A percentile compares a stretch with the other conserved stretches of the same genome.
These are phyloP conservation scores for Physcomitrellopsis africana DNA, from an alignment of 225 moss, liverwort and hornwort genomes.

Conservation along the genomic window DNA sequence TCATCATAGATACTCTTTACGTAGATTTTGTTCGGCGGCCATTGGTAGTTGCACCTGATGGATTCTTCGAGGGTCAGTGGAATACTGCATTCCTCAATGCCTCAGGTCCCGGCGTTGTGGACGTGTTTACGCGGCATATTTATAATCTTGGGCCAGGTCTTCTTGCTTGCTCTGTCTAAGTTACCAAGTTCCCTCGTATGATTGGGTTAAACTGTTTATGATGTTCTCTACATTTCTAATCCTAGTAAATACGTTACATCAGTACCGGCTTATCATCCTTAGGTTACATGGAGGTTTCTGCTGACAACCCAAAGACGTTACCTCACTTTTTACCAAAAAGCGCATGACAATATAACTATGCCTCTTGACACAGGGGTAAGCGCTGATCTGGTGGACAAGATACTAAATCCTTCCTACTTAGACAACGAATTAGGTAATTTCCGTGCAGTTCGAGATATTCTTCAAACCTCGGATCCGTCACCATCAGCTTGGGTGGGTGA, in stretches of 20 bases:
- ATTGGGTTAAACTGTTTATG: conserved; percentile 2
- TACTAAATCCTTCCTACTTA: conserved; percentile 37
- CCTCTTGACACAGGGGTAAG: conserved; percentile 46
- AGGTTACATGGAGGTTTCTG: background rate
- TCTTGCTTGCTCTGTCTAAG: background rate
- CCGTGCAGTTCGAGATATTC: conserved; percentile 40
- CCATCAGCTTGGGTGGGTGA: conserved; percentile 71
- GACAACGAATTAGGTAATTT: conserved; percentile 44
- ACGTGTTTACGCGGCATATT: conserved; percentile 68
- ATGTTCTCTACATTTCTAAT: background rate
- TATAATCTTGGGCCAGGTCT: conserved; percentile 82
- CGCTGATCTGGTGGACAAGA: conserved; percentile 45
- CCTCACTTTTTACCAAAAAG: background rate
- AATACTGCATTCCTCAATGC: conserved; percentile 49
- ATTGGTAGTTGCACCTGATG: conserved; percentile 69
- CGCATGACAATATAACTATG: background rate
- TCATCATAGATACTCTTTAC: conserved; percentile 57
- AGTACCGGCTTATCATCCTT: background rate
- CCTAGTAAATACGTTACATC: background rate
- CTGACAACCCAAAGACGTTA: background rate
- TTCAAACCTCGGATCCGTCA: conserved; percentile 41
- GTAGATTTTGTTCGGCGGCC: conserved; percentile 35
- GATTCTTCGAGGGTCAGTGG: conserved; percentile 61
- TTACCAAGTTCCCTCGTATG: background rate
- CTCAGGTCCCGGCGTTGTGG: conserved; percentile 59